phyloP scores from a whole-genome alignment of 768 basidiomycete species.

The Tubosaeta sp. region DNA sequence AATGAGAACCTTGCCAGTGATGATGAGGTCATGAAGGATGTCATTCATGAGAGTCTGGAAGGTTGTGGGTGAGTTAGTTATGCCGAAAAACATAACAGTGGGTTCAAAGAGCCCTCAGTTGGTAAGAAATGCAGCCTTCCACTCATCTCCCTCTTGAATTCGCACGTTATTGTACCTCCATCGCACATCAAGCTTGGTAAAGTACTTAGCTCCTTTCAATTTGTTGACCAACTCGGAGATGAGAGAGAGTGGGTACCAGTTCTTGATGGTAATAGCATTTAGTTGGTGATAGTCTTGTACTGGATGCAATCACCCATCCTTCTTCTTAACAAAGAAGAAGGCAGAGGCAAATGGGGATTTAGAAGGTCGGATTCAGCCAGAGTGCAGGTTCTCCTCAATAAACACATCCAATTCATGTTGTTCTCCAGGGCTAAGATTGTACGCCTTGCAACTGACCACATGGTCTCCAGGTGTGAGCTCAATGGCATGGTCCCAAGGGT shows the following conservation, averaged over 20 bases:
- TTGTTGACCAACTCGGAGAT: background rate
- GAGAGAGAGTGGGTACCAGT: background rate
- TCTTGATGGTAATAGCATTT: background rate
- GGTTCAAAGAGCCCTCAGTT: background rate
- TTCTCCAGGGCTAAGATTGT: slow-evolving; percentile 14
- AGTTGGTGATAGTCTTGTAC: background rate
- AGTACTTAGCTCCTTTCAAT: background rate
- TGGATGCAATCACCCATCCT: background rate
- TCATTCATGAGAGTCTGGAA: background rate
- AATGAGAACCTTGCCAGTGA: background rate
- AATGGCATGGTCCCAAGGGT: slow-evolving; percentile 9
- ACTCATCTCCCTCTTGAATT: background rate
- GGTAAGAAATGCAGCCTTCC: background rate
- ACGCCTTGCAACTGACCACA: slow-evolving; percentile 1
- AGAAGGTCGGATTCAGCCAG: background rate
- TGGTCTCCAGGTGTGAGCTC: slow-evolving; percentile 3
- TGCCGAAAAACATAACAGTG: background rate
- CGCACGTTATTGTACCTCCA: background rate
- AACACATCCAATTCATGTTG: slow-evolving; percentile 17
- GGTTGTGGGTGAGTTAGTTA: background rate
- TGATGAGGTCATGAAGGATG: background rate
- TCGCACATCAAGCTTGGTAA: background rate
- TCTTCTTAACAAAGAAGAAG: background rate
- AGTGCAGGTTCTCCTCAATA: slow-evolving; percentile 21
- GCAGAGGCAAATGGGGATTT: background rate